Percentiles rank a stretch among this genome's conserved stretches.
Evolutionary conservation across 805 yeast genomes (phyloP).

Genomic region (Torulaspora delbrueckii): DNA sequence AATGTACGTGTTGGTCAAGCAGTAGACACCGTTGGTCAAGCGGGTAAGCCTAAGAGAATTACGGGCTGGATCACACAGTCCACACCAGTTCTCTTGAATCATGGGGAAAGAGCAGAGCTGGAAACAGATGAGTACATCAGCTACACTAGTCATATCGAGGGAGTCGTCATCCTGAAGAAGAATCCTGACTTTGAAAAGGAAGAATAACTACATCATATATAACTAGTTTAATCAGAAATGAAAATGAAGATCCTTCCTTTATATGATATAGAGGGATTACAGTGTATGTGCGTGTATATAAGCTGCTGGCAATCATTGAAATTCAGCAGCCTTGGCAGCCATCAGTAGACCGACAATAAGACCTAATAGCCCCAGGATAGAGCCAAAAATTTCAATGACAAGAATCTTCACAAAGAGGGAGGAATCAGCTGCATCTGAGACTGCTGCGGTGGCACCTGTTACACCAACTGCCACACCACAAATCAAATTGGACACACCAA

Average conservation of each 20-base stretch:
- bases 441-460: constrained; percentile 98
- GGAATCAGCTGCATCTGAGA: constrained; percentile 96
- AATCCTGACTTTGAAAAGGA: constrained; percentile 78
- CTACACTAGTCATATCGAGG: constrained; percentile 78
- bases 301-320: constrained; percentile 42
- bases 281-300: constrained; percentile 1
- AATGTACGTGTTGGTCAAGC: constrained; percentile 98
- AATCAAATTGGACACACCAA: constrained; percentile 85
- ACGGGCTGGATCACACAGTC: constrained; percentile 99
- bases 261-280: background rate
- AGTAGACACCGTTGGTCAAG: constrained; percentile 97
- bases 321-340: constrained; percentile 94
- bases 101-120: constrained; percentile 94
- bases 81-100: constrained; percentile 89
- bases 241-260: background rate
- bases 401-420: constrained; percentile 90
- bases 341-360: constrained; percentile 93
- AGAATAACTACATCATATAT: constrained; percentile 29
- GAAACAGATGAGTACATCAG: constrained; percentile 86
- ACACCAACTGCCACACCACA: constrained; percentile 98
- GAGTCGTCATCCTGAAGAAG: constrained; percentile 86
- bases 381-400: constrained; percentile 96
- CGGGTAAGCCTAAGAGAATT: constrained; percentile 97
- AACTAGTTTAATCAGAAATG: background rate
- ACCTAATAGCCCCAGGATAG: constrained; percentile 92